Percentiles rank a stretch among this genome's conserved stretches.
These are phyloP conservation scores for Hypoxylon sp. DNA, from an alignment of 2,329 filamentous ascomycete genomes.

Conservation along the genomic window DNA sequence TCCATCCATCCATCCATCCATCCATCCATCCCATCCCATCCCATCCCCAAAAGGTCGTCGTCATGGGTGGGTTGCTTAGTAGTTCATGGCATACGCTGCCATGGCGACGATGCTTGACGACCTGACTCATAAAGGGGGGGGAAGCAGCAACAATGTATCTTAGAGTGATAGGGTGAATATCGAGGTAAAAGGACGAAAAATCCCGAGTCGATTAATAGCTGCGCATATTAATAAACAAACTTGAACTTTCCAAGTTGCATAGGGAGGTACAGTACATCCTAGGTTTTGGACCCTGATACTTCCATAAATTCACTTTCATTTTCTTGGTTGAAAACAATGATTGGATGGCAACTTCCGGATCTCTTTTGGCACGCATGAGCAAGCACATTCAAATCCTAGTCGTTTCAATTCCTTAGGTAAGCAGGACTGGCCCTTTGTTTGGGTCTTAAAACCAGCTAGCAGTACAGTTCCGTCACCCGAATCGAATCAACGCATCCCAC, in stretches of 20 bases:
- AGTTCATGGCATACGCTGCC: constrained; percentile 9
- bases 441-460: constrained; percentile 13
- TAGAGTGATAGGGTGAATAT: constrained; percentile 16
- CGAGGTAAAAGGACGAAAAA: constrained; percentile 9
- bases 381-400: too few species aligned
- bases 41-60: constrained; percentile 10
- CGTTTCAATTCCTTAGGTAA: too few species aligned
- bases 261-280: background rate
- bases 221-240: constrained; percentile 26
- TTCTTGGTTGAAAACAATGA: background rate
- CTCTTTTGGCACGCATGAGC: constrained; percentile 2
- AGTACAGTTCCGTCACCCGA: constrained; percentile 25
- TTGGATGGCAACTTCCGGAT: constrained; percentile 20
- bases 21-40: too few species aligned
- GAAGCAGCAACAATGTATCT: constrained; percentile 13
- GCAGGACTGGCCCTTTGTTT: constrained; percentile 28
- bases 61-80: constrained; percentile 14
- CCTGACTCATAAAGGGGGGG: constrained; percentile 23
- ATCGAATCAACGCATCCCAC: background rate
- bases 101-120: constrained; percentile 18
- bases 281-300: constrained; percentile 22
- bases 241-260: constrained; percentile 11
- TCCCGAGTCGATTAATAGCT: constrained; percentile 21
- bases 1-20: too few species aligned
- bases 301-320: constrained; percentile 3